Evolutionary conservation across 2,329 filamentous ascomycete species (phyloP).

Genomic region (Botrytis byssoidea): DNA sequence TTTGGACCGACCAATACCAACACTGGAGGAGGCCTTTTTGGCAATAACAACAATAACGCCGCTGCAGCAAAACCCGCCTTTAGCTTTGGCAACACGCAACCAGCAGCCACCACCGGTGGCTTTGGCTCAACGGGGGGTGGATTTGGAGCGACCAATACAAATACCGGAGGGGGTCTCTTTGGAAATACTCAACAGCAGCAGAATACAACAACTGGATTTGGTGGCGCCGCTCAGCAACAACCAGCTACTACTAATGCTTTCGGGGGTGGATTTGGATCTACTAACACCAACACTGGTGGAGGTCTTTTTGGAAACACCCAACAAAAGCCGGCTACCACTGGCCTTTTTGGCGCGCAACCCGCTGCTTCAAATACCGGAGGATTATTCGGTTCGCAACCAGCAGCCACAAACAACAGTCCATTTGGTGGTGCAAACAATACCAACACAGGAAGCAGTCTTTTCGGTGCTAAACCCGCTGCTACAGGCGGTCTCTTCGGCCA

Average conservation of each 20-base stretch:
- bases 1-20: constrained; percentile 36
- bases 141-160: constrained; percentile 28
- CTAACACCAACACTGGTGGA: constrained; percentile 38
- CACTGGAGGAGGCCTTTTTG: constrained; percentile 33
- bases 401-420: constrained; percentile 31
- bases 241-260: constrained; percentile 41
- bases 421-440: constrained; percentile 29
- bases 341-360: constrained; percentile 45
- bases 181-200: constrained; percentile 37
- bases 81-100: constrained; percentile 33
- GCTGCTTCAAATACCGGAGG: constrained; percentile 41
- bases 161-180: constrained; percentile 41
- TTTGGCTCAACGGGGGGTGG: constrained; percentile 34
- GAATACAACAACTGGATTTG: constrained; percentile 40
- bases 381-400: constrained; percentile 37
- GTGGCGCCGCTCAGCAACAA: constrained; percentile 42
- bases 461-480: constrained; percentile 42
- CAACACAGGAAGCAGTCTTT: constrained; percentile 40
- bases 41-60: constrained; percentile 38
- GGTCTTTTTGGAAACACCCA: constrained; percentile 41
- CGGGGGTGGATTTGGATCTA: constrained; percentile 36
- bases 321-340: constrained; percentile 42
- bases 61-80: constrained; percentile 43
- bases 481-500: constrained; percentile 45
- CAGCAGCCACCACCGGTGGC: constrained; percentile 28